A percentile compares a stretch with the other conserved stretches of the same genome.
Evolutionary conservation across 371 early-diverging fungal species (phyloP).

Genomic region (Parasitella parasitica): DNA sequence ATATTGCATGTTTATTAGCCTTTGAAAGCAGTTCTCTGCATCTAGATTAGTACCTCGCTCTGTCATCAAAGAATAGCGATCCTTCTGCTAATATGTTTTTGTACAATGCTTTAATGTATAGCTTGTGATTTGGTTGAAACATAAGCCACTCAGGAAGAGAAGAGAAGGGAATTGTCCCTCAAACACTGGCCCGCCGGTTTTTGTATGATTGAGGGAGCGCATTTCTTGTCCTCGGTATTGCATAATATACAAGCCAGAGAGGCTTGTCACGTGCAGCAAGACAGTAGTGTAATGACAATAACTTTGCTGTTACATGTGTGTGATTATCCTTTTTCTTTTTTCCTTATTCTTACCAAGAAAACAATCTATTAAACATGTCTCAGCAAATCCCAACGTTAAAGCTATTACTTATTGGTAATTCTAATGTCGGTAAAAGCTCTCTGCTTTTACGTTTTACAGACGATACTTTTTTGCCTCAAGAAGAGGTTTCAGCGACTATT

Average conservation of each 20-base stretch:
- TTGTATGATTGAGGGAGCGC: neutral
- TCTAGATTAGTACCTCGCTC: conserved; percentile 32
- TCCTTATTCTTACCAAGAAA: neutral
- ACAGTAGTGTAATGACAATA: neutral
- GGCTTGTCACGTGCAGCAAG: conserved; percentile 6
- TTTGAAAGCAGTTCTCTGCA: neutral
- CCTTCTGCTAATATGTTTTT: conserved; percentile 35
- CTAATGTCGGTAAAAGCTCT: conserved; percentile 98
- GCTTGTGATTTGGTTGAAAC: conserved; percentile 19
- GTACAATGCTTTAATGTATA: conserved; percentile 39
- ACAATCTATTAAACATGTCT: conserved; percentile 7
- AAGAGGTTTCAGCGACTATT: conserved; percentile 94
- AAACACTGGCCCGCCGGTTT: neutral
- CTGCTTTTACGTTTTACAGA: conserved; percentile 97
- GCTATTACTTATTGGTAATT: conserved; percentile 97
- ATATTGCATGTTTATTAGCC: neutral
- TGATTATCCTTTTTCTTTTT: conserved; percentile 5
- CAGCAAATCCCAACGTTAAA: conserved; percentile 80
- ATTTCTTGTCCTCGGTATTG: neutral
- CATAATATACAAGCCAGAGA: neutral
- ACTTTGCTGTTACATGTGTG: neutral
- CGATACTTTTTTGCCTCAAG: conserved; percentile 92
- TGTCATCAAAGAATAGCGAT: conserved; percentile 41
- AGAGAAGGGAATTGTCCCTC: neutral
- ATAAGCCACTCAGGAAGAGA: conserved; percentile 9